Evolutionary conservation across 306 rosid species (phyloP).

Genomic region (Prunus salicina): DNA sequence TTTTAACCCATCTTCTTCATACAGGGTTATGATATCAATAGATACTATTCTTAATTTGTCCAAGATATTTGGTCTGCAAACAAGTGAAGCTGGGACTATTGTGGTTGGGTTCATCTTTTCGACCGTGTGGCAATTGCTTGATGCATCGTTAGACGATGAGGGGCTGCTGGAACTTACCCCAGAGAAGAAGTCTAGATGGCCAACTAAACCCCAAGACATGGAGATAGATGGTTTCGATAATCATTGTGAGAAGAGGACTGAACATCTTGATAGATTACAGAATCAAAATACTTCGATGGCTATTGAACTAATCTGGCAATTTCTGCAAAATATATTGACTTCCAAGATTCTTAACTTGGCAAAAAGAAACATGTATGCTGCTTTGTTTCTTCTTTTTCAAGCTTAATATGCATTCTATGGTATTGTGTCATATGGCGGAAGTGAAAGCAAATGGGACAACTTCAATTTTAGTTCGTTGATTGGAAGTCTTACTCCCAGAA

Average conservation of each 20-base stretch:
- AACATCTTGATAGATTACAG: conserved; percentile 50
- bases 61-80: conserved; percentile 52
- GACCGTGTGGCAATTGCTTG: conserved; percentile 78
- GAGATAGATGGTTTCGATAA: conserved; percentile 49
- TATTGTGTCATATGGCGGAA: not conserved
- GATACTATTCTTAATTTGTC: conserved; percentile 71
- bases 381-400: not conserved
- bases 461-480: too few relatives aligned
- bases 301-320: conserved; percentile 63
- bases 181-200: conserved; percentile 70
- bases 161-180: conserved; percentile 63
- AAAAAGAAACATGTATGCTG: conserved; percentile 56
- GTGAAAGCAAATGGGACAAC: too few relatives aligned
- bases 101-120: conserved; percentile 82
- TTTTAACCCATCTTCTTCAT: conserved; percentile 29
- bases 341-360: conserved; percentile 75
- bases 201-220: conserved; percentile 59
- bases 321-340: conserved; percentile 59
- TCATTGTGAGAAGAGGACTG: conserved; percentile 47
- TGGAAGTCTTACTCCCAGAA: not conserved
- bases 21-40: conserved; percentile 77
- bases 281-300: conserved; percentile 58
- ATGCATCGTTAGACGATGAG: conserved; percentile 87
- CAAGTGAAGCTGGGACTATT: conserved; percentile 69
- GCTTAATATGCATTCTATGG: not conserved